phyloP scores from a whole-genome alignment of 1,284 basidiomycete species.

The Pseudozyma flocculosa region DNA sequence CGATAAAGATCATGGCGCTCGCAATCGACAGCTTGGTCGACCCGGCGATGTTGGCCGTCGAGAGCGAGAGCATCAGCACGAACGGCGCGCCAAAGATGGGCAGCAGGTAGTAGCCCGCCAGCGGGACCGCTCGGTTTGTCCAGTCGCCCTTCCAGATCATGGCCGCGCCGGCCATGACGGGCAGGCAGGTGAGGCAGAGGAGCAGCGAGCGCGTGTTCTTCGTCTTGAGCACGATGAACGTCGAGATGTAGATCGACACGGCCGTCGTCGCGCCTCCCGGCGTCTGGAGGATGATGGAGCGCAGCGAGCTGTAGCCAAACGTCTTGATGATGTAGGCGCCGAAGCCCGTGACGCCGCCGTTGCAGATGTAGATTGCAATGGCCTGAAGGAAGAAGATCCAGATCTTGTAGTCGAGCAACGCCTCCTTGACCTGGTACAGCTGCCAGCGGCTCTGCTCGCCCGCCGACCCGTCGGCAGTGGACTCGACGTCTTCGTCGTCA shows the following conservation, averaged over 20 bases:
- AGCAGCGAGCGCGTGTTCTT: conserved; percentile 59
- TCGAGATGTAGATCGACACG: conserved; percentile 60
- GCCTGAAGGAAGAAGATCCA: conserved; percentile 61
- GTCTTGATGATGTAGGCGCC: conserved; percentile 61
- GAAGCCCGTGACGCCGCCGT: conserved; percentile 61
- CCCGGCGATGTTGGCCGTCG: conserved; percentile 61
- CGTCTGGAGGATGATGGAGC: conserved; percentile 60
- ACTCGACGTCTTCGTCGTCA: too few species aligned
- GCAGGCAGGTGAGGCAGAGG: conserved; percentile 61
- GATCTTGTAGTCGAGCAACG: conserved; percentile 60
- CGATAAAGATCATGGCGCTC: conserved; percentile 59
- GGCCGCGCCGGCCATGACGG: conserved; percentile 61
- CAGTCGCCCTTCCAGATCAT: conserved; percentile 62
- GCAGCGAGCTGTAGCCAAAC: conserved; percentile 61
- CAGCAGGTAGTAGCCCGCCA: conserved; percentile 62
- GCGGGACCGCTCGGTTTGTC: conserved; percentile 59
- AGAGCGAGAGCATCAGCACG: conserved; percentile 61
- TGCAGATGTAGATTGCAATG: conserved; percentile 59
- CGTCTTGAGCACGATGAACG: conserved; percentile 58
- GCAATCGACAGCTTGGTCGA: conserved; percentile 62
- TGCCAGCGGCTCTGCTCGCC: conserved; percentile 43
- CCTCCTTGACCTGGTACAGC: conserved; percentile 59
- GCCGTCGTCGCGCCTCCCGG: conserved; percentile 60
- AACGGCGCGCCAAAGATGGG: conserved; percentile 62
- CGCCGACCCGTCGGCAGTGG: too few species aligned